phyloP scores from a whole-genome alignment of 148 eudicot species.

The Vaccinium myrtillus region DNA sequence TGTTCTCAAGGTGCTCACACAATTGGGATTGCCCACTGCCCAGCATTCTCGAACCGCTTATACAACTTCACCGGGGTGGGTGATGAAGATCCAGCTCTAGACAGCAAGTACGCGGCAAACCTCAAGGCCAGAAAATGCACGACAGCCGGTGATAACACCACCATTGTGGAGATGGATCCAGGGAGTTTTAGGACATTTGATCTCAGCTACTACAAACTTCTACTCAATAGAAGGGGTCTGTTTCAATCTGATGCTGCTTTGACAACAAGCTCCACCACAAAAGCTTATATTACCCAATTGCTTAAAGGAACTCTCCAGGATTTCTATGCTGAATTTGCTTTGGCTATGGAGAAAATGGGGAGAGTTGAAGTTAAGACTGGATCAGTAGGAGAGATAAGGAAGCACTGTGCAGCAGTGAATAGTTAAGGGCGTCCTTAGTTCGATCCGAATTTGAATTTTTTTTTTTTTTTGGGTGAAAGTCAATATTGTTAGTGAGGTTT shows the following conservation, averaged over 20 bases:
- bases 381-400: slow-evolving; percentile 63
- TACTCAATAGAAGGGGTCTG: slow-evolving; percentile 67
- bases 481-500: too few relatives aligned
- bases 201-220: slow-evolving; percentile 54
- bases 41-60: slow-evolving; percentile 31
- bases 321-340: slow-evolving; percentile 54
- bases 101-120: slow-evolving; percentile 63
- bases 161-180: slow-evolving; percentile 79
- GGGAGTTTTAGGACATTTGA: slow-evolving; percentile 81
- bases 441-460: too few relatives aligned
- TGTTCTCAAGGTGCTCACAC: slow-evolving; percentile 42
- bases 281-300: slow-evolving; percentile 32
- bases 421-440: slow-evolving; percentile 14
- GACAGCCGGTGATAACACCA: slow-evolving; percentile 44
- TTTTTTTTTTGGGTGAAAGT: too few relatives aligned
- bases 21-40: slow-evolving; percentile 42
- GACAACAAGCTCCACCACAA: slow-evolving; percentile 41
- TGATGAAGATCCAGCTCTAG: slow-evolving; percentile 48
- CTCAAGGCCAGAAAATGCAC: slow-evolving; percentile 60
- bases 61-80: slow-evolving; percentile 51
- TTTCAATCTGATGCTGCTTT: slow-evolving; percentile 74
- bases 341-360: slow-evolving; percentile 75
- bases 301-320: slow-evolving; percentile 42
- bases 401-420: slow-evolving; percentile 64
- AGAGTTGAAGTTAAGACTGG: slow-evolving; percentile 59